Conservation (phyloP, 441 rosid genomes). For the Capsella rubella region DNA sequence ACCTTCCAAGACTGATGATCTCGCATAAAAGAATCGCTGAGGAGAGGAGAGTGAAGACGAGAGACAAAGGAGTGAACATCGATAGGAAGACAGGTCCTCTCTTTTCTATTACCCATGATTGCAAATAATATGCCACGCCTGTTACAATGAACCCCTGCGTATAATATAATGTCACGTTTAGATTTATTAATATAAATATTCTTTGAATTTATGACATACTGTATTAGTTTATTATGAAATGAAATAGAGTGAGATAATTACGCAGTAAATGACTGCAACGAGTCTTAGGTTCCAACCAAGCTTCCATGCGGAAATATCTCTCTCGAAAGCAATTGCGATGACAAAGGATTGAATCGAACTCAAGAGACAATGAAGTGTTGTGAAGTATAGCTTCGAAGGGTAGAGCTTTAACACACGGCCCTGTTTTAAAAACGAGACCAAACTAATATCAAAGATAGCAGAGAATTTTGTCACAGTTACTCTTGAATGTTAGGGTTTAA, state of each 20-base stretch:
- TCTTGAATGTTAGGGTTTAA: background rate
- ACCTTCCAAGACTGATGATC: slow-evolving; percentile 80
- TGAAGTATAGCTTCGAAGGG: slow-evolving; percentile 87
- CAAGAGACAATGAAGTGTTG: slow-evolving; percentile 75
- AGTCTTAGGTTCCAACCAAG: slow-evolving; percentile 83
- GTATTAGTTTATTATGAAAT: background rate
- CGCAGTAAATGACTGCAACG: slow-evolving; percentile 80
- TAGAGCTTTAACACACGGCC: slow-evolving; percentile 59
- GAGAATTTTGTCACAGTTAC: background rate
- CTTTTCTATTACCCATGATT: slow-evolving; percentile 89
- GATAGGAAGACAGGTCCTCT: slow-evolving; percentile 92
- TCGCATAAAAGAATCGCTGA: slow-evolving; percentile 73
- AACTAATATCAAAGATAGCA: background rate
- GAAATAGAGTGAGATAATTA: slow-evolving; percentile 43
- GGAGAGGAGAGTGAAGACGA: slow-evolving; percentile 66
- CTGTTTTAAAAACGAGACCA: slow-evolving; percentile 45
- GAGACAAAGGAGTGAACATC: slow-evolving; percentile 83
- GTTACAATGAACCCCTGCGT: slow-evolving; percentile 89
- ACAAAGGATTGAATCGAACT: slow-evolving; percentile 76
- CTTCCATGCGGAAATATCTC: slow-evolving; percentile 76
- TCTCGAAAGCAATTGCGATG: slow-evolving; percentile 74
- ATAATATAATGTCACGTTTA: background rate
- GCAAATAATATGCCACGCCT: slow-evolving; percentile 78
- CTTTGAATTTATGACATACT: background rate
- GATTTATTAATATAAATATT: slow-evolving; percentile 7